Base-by-base conservation (phyloP, 805 yeast genomes). In the Metschnikowia sp. region DNA sequence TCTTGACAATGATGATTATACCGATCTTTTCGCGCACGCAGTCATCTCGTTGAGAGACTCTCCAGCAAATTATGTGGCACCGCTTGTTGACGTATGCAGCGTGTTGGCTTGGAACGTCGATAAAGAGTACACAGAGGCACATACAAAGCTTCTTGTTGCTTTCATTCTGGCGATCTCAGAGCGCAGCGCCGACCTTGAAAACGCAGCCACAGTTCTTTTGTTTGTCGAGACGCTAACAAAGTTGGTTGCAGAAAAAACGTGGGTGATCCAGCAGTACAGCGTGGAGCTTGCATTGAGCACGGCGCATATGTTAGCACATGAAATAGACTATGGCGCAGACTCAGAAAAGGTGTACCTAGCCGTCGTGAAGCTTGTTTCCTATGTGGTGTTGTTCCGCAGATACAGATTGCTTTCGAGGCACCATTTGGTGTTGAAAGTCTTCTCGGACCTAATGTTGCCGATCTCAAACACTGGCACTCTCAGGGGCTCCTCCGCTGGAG, bases 401-500 rank as follows among this genome's bases (percentile, higher is more conserved):
- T 79, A 71, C 59, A 78, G 89, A 57, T 67, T 91, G 15, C 73
- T 84, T 0, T 81, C 83, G 33, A 80, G 97, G 60, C 83, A 87
- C 58, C 96, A 89, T 61, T 58, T 90, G 39, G 54, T 89, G 3
- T 67, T 80, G 8, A 56, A 71, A 1, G 61, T 77, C 1, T 69
- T 85, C 38, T 70, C 76, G 11, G 66, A 79, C 3, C 64, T 84
- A 41, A 64, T 92, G 60, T 76, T 69, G 40, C 63, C 75, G 1
- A 56, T 86, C 4, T 52, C 68, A 9, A 35, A 35, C 22, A 9
- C 37, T 6, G 46, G 46, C 4, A 34, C 13, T 7, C 42, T 48
- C 3, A n/a, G 35, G 7, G 42, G 35, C 38, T 45, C 49, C 1
- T 19, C 19, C 11, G 37, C n/a, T 10, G 40, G 44, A 26, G 85